phyloP scores from a whole-genome alignment of 2,329 filamentous ascomycete genomes.

The Neurospora sp. region DNA sequence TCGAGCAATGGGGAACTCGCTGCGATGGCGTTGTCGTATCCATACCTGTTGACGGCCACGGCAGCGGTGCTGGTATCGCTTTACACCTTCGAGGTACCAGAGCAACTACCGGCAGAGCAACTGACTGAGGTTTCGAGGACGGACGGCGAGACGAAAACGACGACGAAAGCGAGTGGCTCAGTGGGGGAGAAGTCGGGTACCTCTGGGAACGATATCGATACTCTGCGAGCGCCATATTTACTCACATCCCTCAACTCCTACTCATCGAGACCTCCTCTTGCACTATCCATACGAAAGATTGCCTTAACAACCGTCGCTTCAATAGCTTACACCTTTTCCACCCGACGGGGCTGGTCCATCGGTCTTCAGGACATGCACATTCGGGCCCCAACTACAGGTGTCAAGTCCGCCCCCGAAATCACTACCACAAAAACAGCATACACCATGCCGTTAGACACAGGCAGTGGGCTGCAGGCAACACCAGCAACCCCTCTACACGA shows the following conservation, averaged over 20 bases:
- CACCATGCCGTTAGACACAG: constrained; percentile 23
- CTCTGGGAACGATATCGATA: not conserved
- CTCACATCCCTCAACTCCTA: constrained; percentile 74
- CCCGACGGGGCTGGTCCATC: constrained; percentile 73
- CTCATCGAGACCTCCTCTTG: constrained; percentile 67
- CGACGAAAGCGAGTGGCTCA: not conserved
- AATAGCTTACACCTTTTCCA: constrained; percentile 77
- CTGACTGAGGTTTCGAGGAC: not conserved
- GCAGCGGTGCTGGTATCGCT: constrained; percentile 64
- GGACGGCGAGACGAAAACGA: not conserved
- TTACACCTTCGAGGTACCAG: constrained; percentile 50
- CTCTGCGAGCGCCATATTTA: constrained; percentile 39
- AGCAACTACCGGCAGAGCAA: constrained; percentile 6
- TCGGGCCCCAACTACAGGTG: constrained; percentile 16
- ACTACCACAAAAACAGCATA: constrained; percentile 31
- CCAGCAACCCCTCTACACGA: constrained; percentile 19
- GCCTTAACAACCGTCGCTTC: constrained; percentile 61
- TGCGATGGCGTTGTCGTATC: constrained; percentile 61
- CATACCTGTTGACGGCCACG: constrained; percentile 73
- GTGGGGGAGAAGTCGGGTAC: not conserved
- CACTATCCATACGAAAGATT: constrained; percentile 69
- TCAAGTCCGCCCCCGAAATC: constrained; percentile 22
- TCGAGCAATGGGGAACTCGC: constrained; percentile 58
- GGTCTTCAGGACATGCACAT: constrained; percentile 85
- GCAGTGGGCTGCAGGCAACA: constrained; percentile 8